phyloP scores from a whole-genome alignment of 352 stramenopile species.

The Phytophthora aleatoria region DNA sequence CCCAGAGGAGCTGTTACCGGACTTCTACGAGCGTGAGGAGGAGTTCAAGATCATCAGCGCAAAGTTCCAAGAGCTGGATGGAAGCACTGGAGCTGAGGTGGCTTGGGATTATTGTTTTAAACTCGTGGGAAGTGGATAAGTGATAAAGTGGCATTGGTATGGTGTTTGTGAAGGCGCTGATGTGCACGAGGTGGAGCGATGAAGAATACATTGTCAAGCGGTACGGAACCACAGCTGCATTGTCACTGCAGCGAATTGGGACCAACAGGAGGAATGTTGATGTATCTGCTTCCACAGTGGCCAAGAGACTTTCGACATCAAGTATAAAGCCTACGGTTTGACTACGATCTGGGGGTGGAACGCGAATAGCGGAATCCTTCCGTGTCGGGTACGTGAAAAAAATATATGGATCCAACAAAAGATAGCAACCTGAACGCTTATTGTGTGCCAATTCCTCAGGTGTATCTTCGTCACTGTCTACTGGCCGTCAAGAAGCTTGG shows the following conservation, averaged over 20 bases:
- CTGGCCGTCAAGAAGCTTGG: slow-evolving; percentile 86
- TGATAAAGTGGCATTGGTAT: neutral
- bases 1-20: slow-evolving; percentile 51
- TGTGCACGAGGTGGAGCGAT: slow-evolving; percentile 90
- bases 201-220: slow-evolving; percentile 77
- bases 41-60: slow-evolving; percentile 88
- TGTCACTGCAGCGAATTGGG: neutral
- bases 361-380: slow-evolving; percentile 79
- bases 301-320: slow-evolving; percentile 73
- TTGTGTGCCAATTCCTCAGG: slow-evolving; percentile 27
- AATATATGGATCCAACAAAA: neutral
- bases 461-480: slow-evolving; percentile 94
- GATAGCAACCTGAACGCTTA: neutral
- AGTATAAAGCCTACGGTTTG: slow-evolving; percentile 88
- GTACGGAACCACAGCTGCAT: slow-evolving; percentile 15
- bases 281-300: slow-evolving; percentile 48
- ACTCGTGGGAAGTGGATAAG: neutral
- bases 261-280: neutral
- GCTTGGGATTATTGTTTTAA: neutral
- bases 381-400: slow-evolving; percentile 67
- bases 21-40: slow-evolving; percentile 87
- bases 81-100: slow-evolving; percentile 37
- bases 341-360: slow-evolving; percentile 93
- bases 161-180: slow-evolving; percentile 50
- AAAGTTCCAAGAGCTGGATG: slow-evolving; percentile 73